Percentiles rank a stretch among this genome's conserved stretches.
Evolutionary conservation across 2,329 filamentous ascomycete genomes (phyloP).

Genomic region (Hymenoscyphus repandus): DNA sequence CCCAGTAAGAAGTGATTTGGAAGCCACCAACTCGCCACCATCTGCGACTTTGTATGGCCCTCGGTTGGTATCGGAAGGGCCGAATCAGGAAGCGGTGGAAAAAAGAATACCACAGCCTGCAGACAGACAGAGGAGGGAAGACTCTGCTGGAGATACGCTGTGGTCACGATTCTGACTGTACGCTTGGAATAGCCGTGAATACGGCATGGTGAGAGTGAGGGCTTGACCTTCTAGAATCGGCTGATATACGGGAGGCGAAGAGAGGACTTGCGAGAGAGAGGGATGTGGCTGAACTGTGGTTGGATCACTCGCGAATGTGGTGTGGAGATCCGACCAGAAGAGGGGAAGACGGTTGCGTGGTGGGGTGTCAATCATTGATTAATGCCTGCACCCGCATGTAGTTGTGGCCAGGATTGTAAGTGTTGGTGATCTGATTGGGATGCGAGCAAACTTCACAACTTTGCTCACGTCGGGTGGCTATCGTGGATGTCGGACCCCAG

Average conservation of each 20-base stretch:
- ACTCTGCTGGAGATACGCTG: neutral
- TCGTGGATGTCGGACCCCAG: too few relatives aligned
- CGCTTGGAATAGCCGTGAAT: neutral
- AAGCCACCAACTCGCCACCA: constrained; percentile 11
- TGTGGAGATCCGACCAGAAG: too few relatives aligned
- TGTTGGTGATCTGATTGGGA: too few relatives aligned
- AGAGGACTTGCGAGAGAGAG: too few relatives aligned
- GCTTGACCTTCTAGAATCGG: neutral
- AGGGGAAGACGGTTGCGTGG: too few relatives aligned
- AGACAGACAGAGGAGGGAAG: neutral
- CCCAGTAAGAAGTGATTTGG: constrained; percentile 2
- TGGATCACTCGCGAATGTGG: too few relatives aligned
- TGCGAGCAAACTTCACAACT: too few relatives aligned
- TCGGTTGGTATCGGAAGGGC: constrained; percentile 7
- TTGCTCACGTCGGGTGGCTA: too few relatives aligned
- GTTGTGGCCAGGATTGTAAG: too few relatives aligned
- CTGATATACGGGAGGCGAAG: neutral
- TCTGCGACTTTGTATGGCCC: constrained; percentile 8
- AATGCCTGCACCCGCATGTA: neutral
- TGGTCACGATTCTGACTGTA: neutral
- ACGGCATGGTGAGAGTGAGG: neutral
- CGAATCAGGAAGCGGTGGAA: constrained; percentile 2
- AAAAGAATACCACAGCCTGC: too few relatives aligned
- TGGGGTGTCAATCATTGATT: too few relatives aligned
- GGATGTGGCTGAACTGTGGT: too few relatives aligned